Evolutionary conservation across 208 protist genomes (phyloP), one percentile per base, ranked within the genome.

Genomic region (Acanthamoeba healyi): DNA sequence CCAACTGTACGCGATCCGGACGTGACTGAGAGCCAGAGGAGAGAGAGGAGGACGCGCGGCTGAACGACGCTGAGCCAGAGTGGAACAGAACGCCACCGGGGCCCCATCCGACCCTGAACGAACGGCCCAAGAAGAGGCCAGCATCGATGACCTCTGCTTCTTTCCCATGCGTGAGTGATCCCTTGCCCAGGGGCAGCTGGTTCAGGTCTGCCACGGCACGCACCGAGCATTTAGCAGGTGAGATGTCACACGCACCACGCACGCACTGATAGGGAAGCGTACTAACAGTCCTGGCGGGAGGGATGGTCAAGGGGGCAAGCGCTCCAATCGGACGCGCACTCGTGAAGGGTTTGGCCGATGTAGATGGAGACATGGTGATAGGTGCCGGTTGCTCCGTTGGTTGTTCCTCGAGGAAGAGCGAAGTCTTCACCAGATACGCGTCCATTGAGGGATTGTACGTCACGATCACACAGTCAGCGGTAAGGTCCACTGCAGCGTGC

Each of bases 51-150:
- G 51, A 56, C 2, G 24, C 10, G 15, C 10, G 15, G 10, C 51
- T 24, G 51, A 56, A 65, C n/a, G 58, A 29, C 6, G 58, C n/a
- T 65, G 26, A 65, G 26, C 58, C 58, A 1, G 58, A 65, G 58
- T 65, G 58, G 12, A 65, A 65, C 12, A 65, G 58, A 2, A 65
- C n/a, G 58, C 70, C 70, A 19, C 42, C 29, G 7, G 70, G 70
- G 4, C 19, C 70, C 70, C 70, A 81, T 29, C 70, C 70, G 17
- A 49, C 70, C 34, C 70, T 24, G 36, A 81, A 81, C 22, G 70
- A 81, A 4, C 70, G 70, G 34, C 38, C 70, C 34, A 81, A 34
- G 70, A 81, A 81, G 70, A 81, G 70, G 70, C 70, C 42, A 5
- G 70, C 70, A 15, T 81, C 70, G 22, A 29, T 34, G 38, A 81